Evolutionary conservation across 768 basidiomycete genomes (phyloP), one percentile per base, ranked within the genome.

Genomic region (Pilatotrama ljubarskyi): DNA sequence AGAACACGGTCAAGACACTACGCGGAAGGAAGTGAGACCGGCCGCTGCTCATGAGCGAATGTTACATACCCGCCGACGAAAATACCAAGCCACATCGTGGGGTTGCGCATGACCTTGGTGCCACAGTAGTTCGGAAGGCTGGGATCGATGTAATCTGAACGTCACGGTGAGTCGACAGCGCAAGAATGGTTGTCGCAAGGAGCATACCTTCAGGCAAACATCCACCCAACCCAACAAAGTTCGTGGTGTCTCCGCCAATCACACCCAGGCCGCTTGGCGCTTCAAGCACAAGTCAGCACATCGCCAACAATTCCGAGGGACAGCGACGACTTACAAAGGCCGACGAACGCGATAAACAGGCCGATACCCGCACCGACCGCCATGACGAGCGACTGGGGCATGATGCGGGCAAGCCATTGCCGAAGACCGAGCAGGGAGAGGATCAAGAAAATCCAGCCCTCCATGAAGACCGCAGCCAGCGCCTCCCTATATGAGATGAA

Each of bases 301-400:
- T 22, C 51, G 9, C 62, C 61, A 43, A 61, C 51, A 51, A 29
- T 58, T 60, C 26, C 15, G 51, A 37, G 24, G 36, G 49, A 3
- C 3, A 41, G 52, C 36, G 29, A 43, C 2, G 13, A 55, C 61
- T 42, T 32, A 63, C 61, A 55, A 41, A 59, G 59, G 52, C 52
- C 42, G 25, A 82, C 85, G 68, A 66, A 90, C 81, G 91, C 91
- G 64, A 95, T 91, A 73, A 91, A 95, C 17, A 95, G 73, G 60
- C 93, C 93, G 67, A 95, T 93, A 59, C 92, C 93, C 37, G 90
- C 84, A 41, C 92, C 93, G 11, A 93, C 90, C 1, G 92, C 87
- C 55, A 93, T 80, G 5, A 93, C 86, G 25, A 95, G 81, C 4
- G 92, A 93, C 63, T 91, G 88, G 1, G 93, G 93, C 84, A 95